A percentile compares a stretch with the other conserved stretches of the same genome.
Conservation (phyloP, 1,139 yeast species). For the Geotrichum aggregatum region DNA sequence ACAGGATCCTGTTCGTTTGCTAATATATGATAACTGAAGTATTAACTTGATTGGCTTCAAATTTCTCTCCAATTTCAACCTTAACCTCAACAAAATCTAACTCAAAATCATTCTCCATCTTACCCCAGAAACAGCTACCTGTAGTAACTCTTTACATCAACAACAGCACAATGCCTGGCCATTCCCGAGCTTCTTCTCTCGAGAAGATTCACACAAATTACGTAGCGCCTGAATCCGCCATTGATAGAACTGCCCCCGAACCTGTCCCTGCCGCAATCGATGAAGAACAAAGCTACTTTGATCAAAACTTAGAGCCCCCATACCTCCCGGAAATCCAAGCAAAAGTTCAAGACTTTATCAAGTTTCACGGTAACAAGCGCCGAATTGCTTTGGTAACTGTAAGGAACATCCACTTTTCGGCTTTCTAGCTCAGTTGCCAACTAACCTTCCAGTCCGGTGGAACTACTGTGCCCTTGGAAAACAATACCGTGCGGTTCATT, state of each 20-base stretch:
- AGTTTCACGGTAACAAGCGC: constrained; percentile 40
- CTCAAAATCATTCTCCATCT: too few species aligned
- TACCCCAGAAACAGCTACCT: too few species aligned
- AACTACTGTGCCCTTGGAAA: constrained; percentile 94
- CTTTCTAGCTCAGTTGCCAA: neutral
- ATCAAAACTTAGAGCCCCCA: constrained; percentile 64
- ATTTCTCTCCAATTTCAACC: too few species aligned
- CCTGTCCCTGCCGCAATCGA: constrained; percentile 70
- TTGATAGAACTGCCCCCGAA: constrained; percentile 70
- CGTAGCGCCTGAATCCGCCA: constrained; percentile 69
- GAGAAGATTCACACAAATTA: constrained; percentile 52
- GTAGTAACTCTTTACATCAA: too few species aligned
- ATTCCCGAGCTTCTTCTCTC: constrained; percentile 11
- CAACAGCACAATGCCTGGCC: neutral
- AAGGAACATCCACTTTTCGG: neutral
- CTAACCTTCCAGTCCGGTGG: constrained; percentile 62
- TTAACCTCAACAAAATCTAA: too few species aligned
- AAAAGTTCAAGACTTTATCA: constrained; percentile 58
- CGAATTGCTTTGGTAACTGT: constrained; percentile 71
- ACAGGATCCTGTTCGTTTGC: too few species aligned
- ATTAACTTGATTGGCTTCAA: too few species aligned
- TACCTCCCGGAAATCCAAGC: constrained; percentile 60
- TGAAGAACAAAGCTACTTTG: constrained; percentile 76
- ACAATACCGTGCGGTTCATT: constrained; percentile 91
- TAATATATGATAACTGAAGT: too few species aligned